Percentiles rank a stretch among this genome's conserved stretches.
Evolutionary conservation across 108 stramenopile species (phyloP).

Genomic region (Pseudonitzschia delicatissima): DNA sequence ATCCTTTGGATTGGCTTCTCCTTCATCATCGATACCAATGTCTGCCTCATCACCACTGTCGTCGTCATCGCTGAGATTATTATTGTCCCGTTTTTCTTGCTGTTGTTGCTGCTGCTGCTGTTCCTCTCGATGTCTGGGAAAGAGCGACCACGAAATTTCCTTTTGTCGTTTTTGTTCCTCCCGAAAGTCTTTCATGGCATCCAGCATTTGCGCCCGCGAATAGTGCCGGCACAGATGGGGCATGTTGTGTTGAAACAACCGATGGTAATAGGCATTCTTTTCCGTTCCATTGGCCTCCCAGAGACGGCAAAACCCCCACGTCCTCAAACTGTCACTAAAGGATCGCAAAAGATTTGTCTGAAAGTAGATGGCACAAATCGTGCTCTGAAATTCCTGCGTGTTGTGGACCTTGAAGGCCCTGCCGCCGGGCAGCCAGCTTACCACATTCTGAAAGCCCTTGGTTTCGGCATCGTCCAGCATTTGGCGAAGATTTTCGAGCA

Average conservation of each 20-base stretch:
- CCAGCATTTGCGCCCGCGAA: slow-evolving; percentile 24
- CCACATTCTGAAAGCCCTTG: slow-evolving; percentile 36
- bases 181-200: slow-evolving; percentile 11
- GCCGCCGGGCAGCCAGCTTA: slow-evolving; percentile 34
- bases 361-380: slow-evolving; percentile 26
- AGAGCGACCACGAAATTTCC: slow-evolving; percentile 8
- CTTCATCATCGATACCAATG: not conserved
- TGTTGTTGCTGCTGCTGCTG: not conserved
- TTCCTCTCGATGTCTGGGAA: not conserved
- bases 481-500: slow-evolving; percentile 29
- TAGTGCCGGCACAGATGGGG: slow-evolving; percentile 20
- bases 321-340: slow-evolving; percentile 23
- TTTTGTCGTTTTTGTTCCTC: slow-evolving; percentile 9
- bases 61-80: not conserved
- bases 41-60: not conserved
- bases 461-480: slow-evolving; percentile 59
- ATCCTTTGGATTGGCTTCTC: not conserved
- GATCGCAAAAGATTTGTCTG: slow-evolving; percentile 8
- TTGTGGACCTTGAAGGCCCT: slow-evolving; percentile 38
- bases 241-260: slow-evolving; percentile 52
- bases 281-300: slow-evolving; percentile 29
- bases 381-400: slow-evolving; percentile 12
- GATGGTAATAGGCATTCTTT: slow-evolving; percentile 63
- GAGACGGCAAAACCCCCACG: slow-evolving; percentile 34
- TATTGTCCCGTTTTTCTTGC: not conserved